Evolutionary conservation across 805 yeast species (phyloP), one percentile per base, ranked within the genome.

Genomic region (Kazachstania martiniae): DNA sequence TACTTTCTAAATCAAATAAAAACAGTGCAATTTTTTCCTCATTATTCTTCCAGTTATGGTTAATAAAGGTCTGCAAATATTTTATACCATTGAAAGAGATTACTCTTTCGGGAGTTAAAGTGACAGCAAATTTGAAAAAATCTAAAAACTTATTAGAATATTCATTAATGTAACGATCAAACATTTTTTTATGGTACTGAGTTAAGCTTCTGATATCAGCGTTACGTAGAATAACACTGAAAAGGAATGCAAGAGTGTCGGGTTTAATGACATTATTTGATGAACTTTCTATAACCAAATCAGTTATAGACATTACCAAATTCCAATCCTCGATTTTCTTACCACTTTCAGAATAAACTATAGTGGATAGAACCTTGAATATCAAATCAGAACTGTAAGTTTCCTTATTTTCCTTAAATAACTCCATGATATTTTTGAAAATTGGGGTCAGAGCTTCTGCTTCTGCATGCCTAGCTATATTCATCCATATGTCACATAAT

Each of bases 301-400:
- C 40, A 10, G 43, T 35, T 17, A 47, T 13, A 9, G 27, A 24
- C 8, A 39, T 34, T 8, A 44, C 27, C 15, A 12, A 31, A 5
- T 38, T 32, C 89, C 89, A 80, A 39, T 64, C 56, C 1, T 63
- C 46, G 3, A 78, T 65, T 45, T 75, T 77, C 38, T 56, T 68
- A 44, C 91, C 91, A 29, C 84, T 73, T 38, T 79, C 87, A 3
- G 82, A 74, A 53, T 77, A 81, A 0, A 66, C 50, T 31, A 79
- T 48, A 0, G 77, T 53, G 1, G 66, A 50, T 25, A 76, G 42
- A 3, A 75, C 33, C 40, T 65, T 68, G 3, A 59, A 35, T 4
- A 62, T 47, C 13, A 57, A 51, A 6, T 64, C 59, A 3, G 55
- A 27, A 12, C 37, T 35, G 12, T 38, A 35, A 3, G 14, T 26